Percentiles rank a stretch among this genome's conserved stretches.
phyloP scores from a whole-genome alignment of 495 filamentous ascomycete species.

The Lepidopterella palustris region DNA sequence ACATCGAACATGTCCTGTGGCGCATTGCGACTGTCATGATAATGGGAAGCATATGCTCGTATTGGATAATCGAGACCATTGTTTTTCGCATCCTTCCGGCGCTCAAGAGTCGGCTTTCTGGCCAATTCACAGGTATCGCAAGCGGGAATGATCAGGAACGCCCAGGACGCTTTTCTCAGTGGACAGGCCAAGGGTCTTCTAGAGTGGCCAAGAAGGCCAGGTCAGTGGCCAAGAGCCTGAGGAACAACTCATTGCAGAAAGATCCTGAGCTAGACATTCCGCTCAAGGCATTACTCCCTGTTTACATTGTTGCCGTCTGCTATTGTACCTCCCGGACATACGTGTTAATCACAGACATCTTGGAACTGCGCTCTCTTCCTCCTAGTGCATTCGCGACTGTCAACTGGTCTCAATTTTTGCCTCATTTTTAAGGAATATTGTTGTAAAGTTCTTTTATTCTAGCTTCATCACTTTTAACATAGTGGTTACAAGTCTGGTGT shows the following conservation, averaged over 20 bases:
- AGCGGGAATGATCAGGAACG: too few relatives aligned
- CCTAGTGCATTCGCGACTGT: constrained; percentile 11
- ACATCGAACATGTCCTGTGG: constrained; percentile 16
- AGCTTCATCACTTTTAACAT: too few relatives aligned
- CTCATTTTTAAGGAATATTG: constrained; percentile 21
- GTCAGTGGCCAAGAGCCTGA: not conserved
- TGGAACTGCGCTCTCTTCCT: constrained; percentile 12
- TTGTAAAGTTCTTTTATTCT: too few relatives aligned
- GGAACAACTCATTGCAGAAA: not conserved
- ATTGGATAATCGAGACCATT: not conserved
- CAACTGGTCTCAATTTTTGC: constrained; percentile 18
- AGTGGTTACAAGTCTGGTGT: too few relatives aligned
- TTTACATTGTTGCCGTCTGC: not conserved
- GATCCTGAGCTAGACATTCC: constrained; percentile 4
- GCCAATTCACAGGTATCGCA: not conserved
- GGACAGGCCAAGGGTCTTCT: too few relatives aligned
- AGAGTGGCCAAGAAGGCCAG: not conserved
- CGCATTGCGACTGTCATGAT: not conserved
- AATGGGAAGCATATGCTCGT: not conserved
- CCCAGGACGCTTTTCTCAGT: too few relatives aligned
- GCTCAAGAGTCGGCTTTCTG: not conserved
- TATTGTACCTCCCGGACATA: constrained; percentile 9
- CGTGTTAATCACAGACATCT: constrained; percentile 13
- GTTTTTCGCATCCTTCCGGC: not conserved
- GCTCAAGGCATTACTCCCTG: constrained; percentile 3